phyloP scores from a whole-genome alignment of 495 filamentous ascomycete species.

The Ascodesmis nigricans region DNA sequence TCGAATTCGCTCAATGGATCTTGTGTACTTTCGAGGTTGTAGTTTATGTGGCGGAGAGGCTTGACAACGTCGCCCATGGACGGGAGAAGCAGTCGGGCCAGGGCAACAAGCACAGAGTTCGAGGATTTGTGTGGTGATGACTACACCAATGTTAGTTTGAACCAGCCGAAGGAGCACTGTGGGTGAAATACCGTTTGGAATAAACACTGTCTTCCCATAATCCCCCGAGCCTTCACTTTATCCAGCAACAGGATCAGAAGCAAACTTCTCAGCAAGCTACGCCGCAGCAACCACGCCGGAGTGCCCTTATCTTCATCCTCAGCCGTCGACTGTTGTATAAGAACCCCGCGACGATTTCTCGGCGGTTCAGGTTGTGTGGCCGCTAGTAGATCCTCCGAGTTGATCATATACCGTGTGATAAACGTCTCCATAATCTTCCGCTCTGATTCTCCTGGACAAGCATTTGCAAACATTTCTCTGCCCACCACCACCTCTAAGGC shows the following conservation, averaged over 20 bases:
- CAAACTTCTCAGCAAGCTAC: conserved; percentile 36
- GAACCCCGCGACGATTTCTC: conserved; percentile 4
- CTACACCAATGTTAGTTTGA: conserved; percentile 21
- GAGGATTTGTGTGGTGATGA: conserved; percentile 32
- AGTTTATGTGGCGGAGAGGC: conserved; percentile 34
- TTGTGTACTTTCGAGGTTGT: conserved; percentile 32
- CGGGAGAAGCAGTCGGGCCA: conserved; percentile 33
- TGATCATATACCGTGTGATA: conserved; percentile 36
- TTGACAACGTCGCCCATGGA: conserved; percentile 37
- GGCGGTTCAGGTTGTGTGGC: conserved; percentile 12
- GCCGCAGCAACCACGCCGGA: conserved; percentile 29
- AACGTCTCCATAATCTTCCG: conserved; percentile 30
- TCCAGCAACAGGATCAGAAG: conserved; percentile 41
- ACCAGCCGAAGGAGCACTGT: too few species aligned
- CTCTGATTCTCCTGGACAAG: conserved; percentile 17
- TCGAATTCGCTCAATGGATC: conserved; percentile 36
- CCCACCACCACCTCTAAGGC: conserved; percentile 41
- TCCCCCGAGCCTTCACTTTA: conserved; percentile 25
- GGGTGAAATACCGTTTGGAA: conserved; percentile 21
- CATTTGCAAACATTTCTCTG: conserved; percentile 25
- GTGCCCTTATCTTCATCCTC: conserved; percentile 24
- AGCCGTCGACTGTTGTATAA: neutral
- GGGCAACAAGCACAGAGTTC: conserved; percentile 29
- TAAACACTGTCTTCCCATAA: conserved; percentile 18
- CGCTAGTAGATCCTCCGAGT: conserved; percentile 32